A percentile compares a stretch with the other conserved stretches of the same genome.
Conservation (phyloP, 208 protist species). For the Acanthamoeba castellanii region DNA sequence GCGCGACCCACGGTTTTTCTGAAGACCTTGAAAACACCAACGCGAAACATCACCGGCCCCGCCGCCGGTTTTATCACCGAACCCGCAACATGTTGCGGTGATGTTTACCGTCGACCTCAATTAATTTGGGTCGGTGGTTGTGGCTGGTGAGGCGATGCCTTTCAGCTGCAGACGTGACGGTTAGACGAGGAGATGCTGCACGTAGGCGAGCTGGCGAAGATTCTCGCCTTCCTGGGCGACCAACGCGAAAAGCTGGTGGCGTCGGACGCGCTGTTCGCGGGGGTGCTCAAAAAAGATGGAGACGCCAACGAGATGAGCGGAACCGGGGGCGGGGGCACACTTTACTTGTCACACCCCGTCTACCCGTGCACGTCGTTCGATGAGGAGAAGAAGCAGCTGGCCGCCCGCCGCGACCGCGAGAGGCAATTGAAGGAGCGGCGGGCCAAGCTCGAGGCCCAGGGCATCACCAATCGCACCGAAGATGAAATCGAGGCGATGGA, state of each 20-base stretch:
- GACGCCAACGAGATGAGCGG: neutral
- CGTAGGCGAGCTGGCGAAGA: conserved; percentile 12
- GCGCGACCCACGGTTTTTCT: no score
- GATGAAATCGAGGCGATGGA: conserved; percentile 40
- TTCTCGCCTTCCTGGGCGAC: conserved; percentile 37
- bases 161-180: no score
- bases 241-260: conserved; percentile 46
- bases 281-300: conserved; percentile 1
- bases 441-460: neutral
- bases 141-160: no score
- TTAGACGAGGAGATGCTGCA: neutral
- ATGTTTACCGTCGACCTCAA: no score
- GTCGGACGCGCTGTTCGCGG: neutral
- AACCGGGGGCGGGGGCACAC: neutral
- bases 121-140: no score
- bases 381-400: conserved; percentile 51
- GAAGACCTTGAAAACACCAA: no score
- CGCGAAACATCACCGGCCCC: no score
- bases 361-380: conserved; percentile 14
- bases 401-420: neutral
- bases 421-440: neutral
- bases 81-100: no score
- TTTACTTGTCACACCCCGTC: neutral
- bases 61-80: no score
- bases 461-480: neutral